A percentile compares a stretch with the other conserved stretches of the same genome.
Conservation (phyloP, 768 basidiomycete species). For the Rhizopogon sp. region DNA sequence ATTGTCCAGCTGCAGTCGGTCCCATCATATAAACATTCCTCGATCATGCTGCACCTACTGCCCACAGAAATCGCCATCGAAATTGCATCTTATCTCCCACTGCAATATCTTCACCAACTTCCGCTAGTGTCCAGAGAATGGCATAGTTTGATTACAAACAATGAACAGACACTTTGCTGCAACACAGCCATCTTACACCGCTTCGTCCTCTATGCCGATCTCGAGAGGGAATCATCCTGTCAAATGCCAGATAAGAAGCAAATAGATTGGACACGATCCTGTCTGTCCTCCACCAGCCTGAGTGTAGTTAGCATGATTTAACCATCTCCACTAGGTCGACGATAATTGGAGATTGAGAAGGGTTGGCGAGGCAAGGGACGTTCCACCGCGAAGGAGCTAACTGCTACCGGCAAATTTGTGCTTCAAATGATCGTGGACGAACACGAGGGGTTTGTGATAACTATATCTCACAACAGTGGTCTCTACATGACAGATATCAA, state of each 20-base stretch:
- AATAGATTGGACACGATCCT: constrained; percentile 53
- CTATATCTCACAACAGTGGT: constrained; percentile 51
- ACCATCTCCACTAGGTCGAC: constrained; percentile 34
- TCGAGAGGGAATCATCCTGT: constrained; percentile 31
- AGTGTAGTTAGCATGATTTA: constrained; percentile 7
- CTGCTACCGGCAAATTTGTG: constrained; percentile 33
- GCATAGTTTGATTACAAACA: constrained; percentile 39
- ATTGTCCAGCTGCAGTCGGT: no score
- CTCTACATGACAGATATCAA: constrained; percentile 53
- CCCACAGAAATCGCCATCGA: constrained; percentile 54
- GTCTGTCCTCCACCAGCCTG: constrained; percentile 28
- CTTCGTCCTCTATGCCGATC: constrained; percentile 32
- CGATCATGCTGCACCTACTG: constrained; percentile 35
- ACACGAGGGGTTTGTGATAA: constrained; percentile 50
- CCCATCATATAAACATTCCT: no score
- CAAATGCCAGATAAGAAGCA: constrained; percentile 21
- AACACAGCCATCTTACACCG: constrained; percentile 49
- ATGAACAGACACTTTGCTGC: constrained; percentile 45
- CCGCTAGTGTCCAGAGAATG: constrained; percentile 39
- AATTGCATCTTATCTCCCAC: constrained; percentile 44
- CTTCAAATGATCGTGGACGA: constrained; percentile 80
- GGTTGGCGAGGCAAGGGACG: constrained; percentile 54
- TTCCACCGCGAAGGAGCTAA: constrained; percentile 32
- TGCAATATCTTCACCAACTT: constrained; percentile 36
- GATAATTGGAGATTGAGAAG: constrained; percentile 37